phyloP scores from a whole-genome alignment of 2,329 filamentous ascomycete genomes.

The Coleophoma crateriformis region DNA sequence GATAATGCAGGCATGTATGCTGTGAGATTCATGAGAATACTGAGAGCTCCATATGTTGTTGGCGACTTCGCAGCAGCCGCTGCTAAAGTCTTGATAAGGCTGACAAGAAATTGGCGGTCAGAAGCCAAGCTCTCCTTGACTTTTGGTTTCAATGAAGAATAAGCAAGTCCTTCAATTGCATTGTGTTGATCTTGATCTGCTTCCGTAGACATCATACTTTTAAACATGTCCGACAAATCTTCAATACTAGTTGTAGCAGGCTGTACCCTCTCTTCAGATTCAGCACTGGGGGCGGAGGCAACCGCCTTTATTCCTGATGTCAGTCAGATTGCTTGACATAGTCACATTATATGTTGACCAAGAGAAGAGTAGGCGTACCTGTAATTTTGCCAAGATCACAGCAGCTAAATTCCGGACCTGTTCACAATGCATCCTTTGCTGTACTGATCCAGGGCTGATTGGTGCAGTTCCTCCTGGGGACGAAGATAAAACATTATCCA shows the following conservation, averaged over 20 bases:
- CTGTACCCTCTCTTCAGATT: slow-evolving; percentile 32
- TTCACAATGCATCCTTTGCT: slow-evolving; percentile 44
- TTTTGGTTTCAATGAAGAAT: slow-evolving; percentile 78
- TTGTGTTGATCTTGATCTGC: slow-evolving; percentile 49
- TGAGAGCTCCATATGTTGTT: slow-evolving; percentile 78
- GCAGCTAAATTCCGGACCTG: slow-evolving; percentile 62
- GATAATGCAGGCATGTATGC: slow-evolving; percentile 71
- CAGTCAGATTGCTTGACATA: slow-evolving; percentile 22
- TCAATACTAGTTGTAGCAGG: slow-evolving; percentile 56
- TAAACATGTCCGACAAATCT: slow-evolving; percentile 59
- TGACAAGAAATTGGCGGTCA: slow-evolving; percentile 63
- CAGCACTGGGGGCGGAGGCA: slow-evolving; percentile 17
- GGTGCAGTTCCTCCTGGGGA: slow-evolving; percentile 11
- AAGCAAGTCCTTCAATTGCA: slow-evolving; percentile 86
- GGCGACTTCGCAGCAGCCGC: slow-evolving; percentile 59
- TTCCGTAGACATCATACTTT: slow-evolving; percentile 59
- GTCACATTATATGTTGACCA: neutral
- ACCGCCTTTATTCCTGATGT: slow-evolving; percentile 28
- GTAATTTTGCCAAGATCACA: slow-evolving; percentile 69
- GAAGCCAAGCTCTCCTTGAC: slow-evolving; percentile 77
- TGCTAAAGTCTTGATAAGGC: slow-evolving; percentile 59
- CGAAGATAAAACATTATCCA: slow-evolving; percentile 22
- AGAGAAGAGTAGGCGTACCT: slow-evolving; percentile 34
- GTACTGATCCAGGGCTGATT: slow-evolving; percentile 23
- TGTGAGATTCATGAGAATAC: slow-evolving; percentile 80